These are phyloP conservation scores for Westerdykella ornata DNA, from an alignment of 2,329 filamentous ascomycete species.

Conservation along the genomic window DNA sequence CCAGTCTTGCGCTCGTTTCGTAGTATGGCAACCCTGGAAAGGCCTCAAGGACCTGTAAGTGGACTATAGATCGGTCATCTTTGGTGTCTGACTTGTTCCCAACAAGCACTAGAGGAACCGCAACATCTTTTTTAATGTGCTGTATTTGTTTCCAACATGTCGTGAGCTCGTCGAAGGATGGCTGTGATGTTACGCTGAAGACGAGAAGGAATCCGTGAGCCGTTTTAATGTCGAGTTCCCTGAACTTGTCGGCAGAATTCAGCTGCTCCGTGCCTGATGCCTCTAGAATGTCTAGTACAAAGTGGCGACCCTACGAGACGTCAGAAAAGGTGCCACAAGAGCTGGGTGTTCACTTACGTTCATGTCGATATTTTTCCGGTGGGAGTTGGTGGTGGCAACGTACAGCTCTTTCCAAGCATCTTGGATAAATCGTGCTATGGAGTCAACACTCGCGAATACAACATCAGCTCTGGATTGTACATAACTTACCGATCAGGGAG, in stretches of 20 bases:
- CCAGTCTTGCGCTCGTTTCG: conserved; percentile 75
- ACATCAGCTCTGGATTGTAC: too few species aligned
- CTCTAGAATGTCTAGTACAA: too few species aligned
- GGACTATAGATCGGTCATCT: conserved; percentile 65
- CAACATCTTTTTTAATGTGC: conserved; percentile 81
- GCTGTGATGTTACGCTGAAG: conserved; percentile 80
- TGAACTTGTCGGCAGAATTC: conserved; percentile 3
- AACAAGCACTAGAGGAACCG: conserved; percentile 79
- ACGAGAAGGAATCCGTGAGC: conserved; percentile 87
- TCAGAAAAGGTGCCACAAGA: too few species aligned
- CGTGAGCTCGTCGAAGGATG: conserved; percentile 74
- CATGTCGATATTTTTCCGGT: too few species aligned
- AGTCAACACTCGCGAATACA: too few species aligned
- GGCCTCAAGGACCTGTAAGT: not conserved
- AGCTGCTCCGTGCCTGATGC: too few species aligned
- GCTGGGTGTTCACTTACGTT: not conserved
- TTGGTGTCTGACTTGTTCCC: conserved; percentile 89
- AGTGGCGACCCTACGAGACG: too few species aligned
- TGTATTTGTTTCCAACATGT: conserved; percentile 82
- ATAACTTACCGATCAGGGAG: too few species aligned
- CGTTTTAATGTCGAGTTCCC: conserved; percentile 67
- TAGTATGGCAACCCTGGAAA: conserved; percentile 59
- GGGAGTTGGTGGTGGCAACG: too few species aligned
- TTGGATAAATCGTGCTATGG: too few species aligned
- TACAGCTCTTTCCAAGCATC: too few species aligned